Evolutionary conservation across 371 early-diverging fungal genomes (phyloP), one percentile per base, ranked within the genome.

Genomic region (Gilbertella persicaria): DNA sequence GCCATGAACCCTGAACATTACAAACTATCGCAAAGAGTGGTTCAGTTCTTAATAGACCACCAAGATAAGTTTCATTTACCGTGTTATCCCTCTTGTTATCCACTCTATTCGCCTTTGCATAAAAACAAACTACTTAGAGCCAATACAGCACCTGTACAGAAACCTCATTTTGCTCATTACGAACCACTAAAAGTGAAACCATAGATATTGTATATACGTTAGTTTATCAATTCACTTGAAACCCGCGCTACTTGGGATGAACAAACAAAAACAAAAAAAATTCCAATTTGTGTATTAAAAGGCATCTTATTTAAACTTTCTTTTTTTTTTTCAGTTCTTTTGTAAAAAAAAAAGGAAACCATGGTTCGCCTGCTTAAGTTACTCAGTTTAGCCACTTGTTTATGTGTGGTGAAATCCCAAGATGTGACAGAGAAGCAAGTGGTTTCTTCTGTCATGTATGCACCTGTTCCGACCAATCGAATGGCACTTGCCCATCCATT

Each of bases 1-100:
- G 69, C 69, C 30, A 63, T 79, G 74, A 64, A 64, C 2, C 82
- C 82, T n/a, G 64, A 64, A 20, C 73, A 82, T 26, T 82, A 82
- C 52, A 75, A 74, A 52, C 60, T 68, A 23, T 78, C 77, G 14
- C 76, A 78, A n/a, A 58, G 59, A 10, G 82, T 82, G n/a, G 54
- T 82, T 9, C 75, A 71, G 23, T 79, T 78, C 38, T 49, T 82
- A 5, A 78, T 79, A 39, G 73, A 74, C 24, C 49, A 76, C 53
- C 79, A 78, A 50, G 65, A 65, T 23, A 58, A 64, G 4, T 58
- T 76, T 42, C 65, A 67, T 5, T 48, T 55, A 20, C 56, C 67
- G 17, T 58, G 51, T 40, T 45, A 45, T 28, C 45, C 10, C 5
- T 16, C 12, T n/a, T 41, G 20, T 42, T 36, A 40, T 24, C 24